Evolutionary conservation across 441 rosid species (phyloP), one percentile per base, ranked within the genome.

Genomic region (Flueggea neowawraea): DNA sequence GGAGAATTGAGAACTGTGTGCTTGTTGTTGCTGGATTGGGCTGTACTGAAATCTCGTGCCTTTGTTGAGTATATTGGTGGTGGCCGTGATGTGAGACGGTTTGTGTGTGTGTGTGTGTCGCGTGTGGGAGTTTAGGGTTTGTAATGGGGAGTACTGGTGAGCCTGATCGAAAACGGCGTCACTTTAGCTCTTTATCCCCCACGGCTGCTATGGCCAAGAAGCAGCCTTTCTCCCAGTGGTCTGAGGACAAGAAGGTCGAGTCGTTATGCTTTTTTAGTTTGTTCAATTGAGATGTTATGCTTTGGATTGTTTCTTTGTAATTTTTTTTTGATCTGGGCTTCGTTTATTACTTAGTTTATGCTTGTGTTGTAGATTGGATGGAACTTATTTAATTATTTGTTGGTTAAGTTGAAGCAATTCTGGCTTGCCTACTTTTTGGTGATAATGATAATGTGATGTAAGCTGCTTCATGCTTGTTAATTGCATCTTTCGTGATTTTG

Each of bases 81-180:
- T 36, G 41, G 41, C 6, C 41, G 41, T 36, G 41, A 36, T 36
- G 41, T 36, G 41, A 36, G 41, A 22, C 28, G 28, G 28, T n/a
- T n/a, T 22, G 1, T 8, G 41, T 36, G n/a, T n/a, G n/a, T n/a
- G n/a, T n/a, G 41, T 36, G 6, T 36, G 41, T 36, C 6, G 41
- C 9, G 41, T 36, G 41, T 36, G 41, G 41, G 41, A 36, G 41
- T 36, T 36, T 36, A 36, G 41, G 41, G 1, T 47, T 47, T 79
- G 80, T 74, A 64, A 94, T 94, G 99, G 96, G 90, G 82, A 94
- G 97, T 76, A 80, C 90, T 14, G 98, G 89, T 41, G 97, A 94
- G 78, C 93, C 97, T 4, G 98, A 90, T 78, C 82, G 95, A 63
- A 94, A 90, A 75, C 80, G 88, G 78, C 93, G 91, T 60, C 95